A percentile compares a stretch with the other conserved stretches of the same genome.
Evolutionary conservation across 495 filamentous ascomycete species (phyloP).

Genomic region (Daldinia concentrica): DNA sequence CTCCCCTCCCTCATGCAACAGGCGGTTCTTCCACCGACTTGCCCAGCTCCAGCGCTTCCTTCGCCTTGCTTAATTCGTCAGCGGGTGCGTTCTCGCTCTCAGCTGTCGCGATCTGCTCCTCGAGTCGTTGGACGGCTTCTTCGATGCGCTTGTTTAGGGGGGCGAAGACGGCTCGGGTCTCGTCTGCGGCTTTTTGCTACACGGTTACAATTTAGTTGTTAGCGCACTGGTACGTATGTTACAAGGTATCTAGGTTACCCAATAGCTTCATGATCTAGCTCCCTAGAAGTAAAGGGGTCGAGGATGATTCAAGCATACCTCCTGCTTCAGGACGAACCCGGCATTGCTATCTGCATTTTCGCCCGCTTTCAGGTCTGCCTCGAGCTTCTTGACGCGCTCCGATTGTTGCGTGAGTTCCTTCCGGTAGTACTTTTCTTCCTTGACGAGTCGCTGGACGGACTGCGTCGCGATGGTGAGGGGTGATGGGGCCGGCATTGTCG

Average conservation of each 20-base stretch:
- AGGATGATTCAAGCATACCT: conserved; percentile 61
- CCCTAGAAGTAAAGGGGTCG: not conserved
- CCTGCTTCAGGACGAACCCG: conserved; percentile 79
- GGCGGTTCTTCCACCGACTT: conserved; percentile 48
- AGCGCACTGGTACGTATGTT: not conserved
- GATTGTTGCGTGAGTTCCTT: conserved; percentile 79
- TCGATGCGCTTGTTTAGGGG: conserved; percentile 70
- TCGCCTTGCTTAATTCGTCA: conserved; percentile 70
- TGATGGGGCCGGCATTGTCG: conserved; percentile 74
- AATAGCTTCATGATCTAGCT: no score
- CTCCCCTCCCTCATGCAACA: conserved; percentile 42
- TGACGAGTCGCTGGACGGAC: conserved; percentile 81
- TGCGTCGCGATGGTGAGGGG: conserved; percentile 76
- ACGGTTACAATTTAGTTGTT: conserved; percentile 32
- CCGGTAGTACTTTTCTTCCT: conserved; percentile 91
- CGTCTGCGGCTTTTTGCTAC: conserved; percentile 77
- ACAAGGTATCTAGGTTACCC: not conserved
- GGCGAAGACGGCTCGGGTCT: conserved; percentile 83
- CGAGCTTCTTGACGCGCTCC: conserved; percentile 72
- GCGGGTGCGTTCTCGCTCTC: conserved; percentile 67
- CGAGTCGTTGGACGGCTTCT: conserved; percentile 72
- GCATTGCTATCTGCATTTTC: conserved; percentile 69
- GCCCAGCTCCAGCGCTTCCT: conserved; percentile 56
- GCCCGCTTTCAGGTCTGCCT: conserved; percentile 57
- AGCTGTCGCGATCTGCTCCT: conserved; percentile 63